These are phyloP conservation scores for Plicaturopsis crispa DNA, from an alignment of 768 basidiomycete species.

Conservation along the genomic window DNA sequence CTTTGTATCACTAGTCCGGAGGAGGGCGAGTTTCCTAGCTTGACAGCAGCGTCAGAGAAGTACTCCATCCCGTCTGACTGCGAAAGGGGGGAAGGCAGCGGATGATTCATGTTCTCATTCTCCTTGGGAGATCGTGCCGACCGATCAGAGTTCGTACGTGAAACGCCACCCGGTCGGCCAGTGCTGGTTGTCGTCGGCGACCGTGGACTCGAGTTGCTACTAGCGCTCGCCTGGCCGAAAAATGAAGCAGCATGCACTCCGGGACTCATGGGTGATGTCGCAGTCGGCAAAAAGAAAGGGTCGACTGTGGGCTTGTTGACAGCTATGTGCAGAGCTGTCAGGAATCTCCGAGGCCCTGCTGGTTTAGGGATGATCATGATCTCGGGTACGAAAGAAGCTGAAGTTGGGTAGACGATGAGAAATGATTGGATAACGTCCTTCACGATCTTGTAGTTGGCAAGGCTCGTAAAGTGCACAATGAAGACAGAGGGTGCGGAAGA, in stretches of 20 bases:
- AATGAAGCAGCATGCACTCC: conserved; percentile 39
- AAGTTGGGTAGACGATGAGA: conserved; percentile 36
- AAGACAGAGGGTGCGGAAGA: conserved; percentile 35
- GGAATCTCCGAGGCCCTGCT: conserved; percentile 86
- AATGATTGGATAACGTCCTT: conserved; percentile 79
- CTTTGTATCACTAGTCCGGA: conserved; percentile 88
- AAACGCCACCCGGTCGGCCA: conserved; percentile 37
- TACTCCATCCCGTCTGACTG: conserved; percentile 71
- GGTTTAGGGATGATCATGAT: conserved; percentile 98
- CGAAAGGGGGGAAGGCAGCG: conserved; percentile 67
- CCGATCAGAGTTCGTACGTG: conserved; percentile 57
- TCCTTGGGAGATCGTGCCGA: conserved; percentile 51
- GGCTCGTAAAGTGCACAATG: conserved; percentile 86
- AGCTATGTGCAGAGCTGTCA: conserved; percentile 90
- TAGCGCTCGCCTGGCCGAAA: conserved; percentile 24
- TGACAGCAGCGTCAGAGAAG: conserved; percentile 58
- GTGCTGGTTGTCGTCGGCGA: conserved; percentile 30
- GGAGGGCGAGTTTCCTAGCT: conserved; percentile 68
- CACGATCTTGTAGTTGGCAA: conserved; percentile 82
- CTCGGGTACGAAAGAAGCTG: conserved; percentile 58
- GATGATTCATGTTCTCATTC: conserved; percentile 23
- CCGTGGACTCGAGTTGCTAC: conserved; percentile 24
- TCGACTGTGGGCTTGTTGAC: conserved; percentile 82
- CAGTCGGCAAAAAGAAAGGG: conserved; percentile 90
- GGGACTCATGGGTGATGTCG: conserved; percentile 84